Evolutionary conservation across 768 basidiomycete species (phyloP), one percentile per base, ranked within the genome.

Genomic region (Ephemerocybe angulata): DNA sequence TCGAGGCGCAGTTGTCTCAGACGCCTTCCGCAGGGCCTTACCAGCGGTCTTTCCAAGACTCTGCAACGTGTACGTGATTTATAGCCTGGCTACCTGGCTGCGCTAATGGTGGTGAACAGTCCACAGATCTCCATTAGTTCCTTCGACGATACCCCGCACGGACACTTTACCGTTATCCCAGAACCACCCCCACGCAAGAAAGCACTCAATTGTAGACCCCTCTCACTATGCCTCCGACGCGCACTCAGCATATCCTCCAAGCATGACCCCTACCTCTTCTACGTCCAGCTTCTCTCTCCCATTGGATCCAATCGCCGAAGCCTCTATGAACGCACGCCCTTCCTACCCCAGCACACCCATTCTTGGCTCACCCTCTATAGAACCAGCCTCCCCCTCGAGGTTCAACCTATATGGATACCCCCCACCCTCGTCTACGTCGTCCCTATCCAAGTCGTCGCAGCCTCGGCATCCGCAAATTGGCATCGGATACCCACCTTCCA

Each of bases 171-270:
- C 80, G 5, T 70, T 86, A 0, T 72, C 81, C 1, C 72, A 82
- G 1, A 76, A 81, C 38, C 89, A 91, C 62, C 89, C 89, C 0
- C 89, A 91, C 58, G 89, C 87, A 0, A 82, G 89, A 30, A 91
- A 90, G 65, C 75, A 82, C 19, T 91, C 88, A 17, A 68, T 88
- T 3, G 54, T 83, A 11, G 85, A 87, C 60, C 12, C 66, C 62
- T 21, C 65, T 64, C 29, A 65, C 75, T 15, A 53, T 59, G 11
- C 67, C 64, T 33, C 63, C 40, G 60, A 64, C 51, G 65, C 73
- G 24, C 70, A 70, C 62, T 73, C 35, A 69, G 61, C 57, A 71
- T 81, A 1, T 78, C 83, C 3, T 67, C 71, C 6, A 79, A 79
- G 1, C 30, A 52, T 51, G 54, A 57, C 44, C 44, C 57, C 29